Percentiles rank a stretch among this genome's conserved stretches.
phyloP scores from a whole-genome alignment of 169 alveolate species.

The Plasmodium gonderi region DNA sequence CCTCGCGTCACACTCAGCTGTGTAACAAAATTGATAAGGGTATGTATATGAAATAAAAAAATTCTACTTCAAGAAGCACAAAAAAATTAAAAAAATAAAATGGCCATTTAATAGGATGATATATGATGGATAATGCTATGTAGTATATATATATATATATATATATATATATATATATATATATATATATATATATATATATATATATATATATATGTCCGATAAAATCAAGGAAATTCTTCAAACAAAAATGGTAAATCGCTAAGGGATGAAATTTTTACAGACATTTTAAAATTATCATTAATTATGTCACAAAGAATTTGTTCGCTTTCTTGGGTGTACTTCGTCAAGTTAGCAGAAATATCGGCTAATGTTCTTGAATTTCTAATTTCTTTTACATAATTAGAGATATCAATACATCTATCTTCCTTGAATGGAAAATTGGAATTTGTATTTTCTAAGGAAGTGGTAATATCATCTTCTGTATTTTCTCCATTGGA shows the following conservation, averaged over 20 bases:
- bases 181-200: too few species aligned
- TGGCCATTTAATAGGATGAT: too few species aligned
- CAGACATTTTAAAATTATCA: conserved; percentile 45
- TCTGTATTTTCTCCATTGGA: not conserved
- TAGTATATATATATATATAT: too few species aligned
- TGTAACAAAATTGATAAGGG: too few species aligned
- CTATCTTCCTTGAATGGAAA: not conserved
- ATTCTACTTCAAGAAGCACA: too few species aligned
- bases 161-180: too few species aligned
- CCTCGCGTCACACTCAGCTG: too few species aligned
- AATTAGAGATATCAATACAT: conserved; percentile 21
- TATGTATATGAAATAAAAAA: too few species aligned
- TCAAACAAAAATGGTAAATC: conserved; percentile 72
- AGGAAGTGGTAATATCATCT: not conserved
- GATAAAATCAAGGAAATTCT: conserved; percentile 15
- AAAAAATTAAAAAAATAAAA: too few species aligned
- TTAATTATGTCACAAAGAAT: conserved; percentile 59
- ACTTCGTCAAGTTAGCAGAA: conserved; percentile 34
- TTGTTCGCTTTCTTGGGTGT: conserved; percentile 49
- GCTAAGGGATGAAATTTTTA: conserved; percentile 40
- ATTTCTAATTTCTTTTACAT: conserved; percentile 35
- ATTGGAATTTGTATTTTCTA: not conserved
- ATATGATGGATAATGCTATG: too few species aligned
- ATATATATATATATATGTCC: not conserved
- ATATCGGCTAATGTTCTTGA: conserved; percentile 40